These are phyloP conservation scores for Brassica juncea DNA, from an alignment of 345 rosid genomes.

Conservation along the genomic window DNA sequence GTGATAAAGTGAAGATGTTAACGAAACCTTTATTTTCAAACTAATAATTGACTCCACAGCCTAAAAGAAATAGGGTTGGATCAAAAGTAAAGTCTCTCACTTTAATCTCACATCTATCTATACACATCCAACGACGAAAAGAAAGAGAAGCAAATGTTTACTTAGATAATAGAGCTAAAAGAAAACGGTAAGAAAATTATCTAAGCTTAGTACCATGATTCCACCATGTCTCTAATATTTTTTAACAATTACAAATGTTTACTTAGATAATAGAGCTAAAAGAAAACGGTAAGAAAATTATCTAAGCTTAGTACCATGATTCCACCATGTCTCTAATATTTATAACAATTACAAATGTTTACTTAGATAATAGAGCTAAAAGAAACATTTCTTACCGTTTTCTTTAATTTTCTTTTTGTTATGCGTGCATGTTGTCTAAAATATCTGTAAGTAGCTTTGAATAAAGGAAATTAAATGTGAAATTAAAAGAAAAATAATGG, in stretches of 20 bases:
- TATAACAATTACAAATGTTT: slow-evolving; percentile 8
- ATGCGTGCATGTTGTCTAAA: slow-evolving; percentile 36
- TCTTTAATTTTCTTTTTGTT: slow-evolving; percentile 1
- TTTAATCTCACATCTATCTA: slow-evolving; percentile 1
- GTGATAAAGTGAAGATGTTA: slow-evolving; percentile 18
- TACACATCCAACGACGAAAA: not conserved
- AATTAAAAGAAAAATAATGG: not conserved
- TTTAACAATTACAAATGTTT: slow-evolving; percentile 6
- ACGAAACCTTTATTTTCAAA: slow-evolving; percentile 1
- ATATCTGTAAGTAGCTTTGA: slow-evolving; percentile 31
- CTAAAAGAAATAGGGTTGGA: slow-evolving; percentile 19
- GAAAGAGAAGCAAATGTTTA: not conserved
- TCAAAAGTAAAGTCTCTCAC: slow-evolving; percentile 19
- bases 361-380: not conserved
- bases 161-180: not conserved
- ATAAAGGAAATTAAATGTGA: slow-evolving; percentile 35
- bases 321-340: not conserved
- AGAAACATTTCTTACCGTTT: slow-evolving; percentile 17
- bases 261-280: not conserved
- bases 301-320: not conserved
- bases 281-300: not conserved
- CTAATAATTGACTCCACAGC: slow-evolving; percentile 16
- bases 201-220: not conserved
- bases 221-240: not conserved
- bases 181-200: not conserved